A percentile compares a stretch with the other conserved stretches of the same genome.
Conservation (phyloP, 1,284 basidiomycete species). For the Cutaneotrichosporon mucoides region DNA sequence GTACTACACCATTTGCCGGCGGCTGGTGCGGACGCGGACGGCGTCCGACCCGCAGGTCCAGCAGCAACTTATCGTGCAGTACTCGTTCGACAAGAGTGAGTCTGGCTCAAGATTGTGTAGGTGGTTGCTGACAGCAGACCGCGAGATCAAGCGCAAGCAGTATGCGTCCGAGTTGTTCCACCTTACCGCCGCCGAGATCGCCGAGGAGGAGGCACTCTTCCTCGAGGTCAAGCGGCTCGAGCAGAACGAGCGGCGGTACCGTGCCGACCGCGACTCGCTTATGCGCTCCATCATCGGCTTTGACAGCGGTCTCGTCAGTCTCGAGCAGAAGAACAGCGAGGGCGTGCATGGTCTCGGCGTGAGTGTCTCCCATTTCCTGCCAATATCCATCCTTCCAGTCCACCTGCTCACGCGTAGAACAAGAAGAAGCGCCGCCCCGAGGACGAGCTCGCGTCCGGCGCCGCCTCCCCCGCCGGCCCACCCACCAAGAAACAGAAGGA, state of each 20-base stretch:
- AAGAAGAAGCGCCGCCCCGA: constrained; percentile 47
- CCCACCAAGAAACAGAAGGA: constrained; percentile 39
- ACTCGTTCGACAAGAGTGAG: constrained; percentile 78
- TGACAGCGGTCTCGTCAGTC: constrained; percentile 73
- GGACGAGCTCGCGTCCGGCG: constrained; percentile 24
- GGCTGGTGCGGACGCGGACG: constrained; percentile 76
- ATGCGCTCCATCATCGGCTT: constrained; percentile 77
- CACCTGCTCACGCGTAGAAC: constrained; percentile 17
- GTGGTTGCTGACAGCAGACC: constrained; percentile 55
- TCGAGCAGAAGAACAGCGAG: constrained; percentile 39
- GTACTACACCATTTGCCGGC: constrained; percentile 88
- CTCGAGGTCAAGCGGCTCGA: constrained; percentile 90
- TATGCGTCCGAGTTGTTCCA: constrained; percentile 81
- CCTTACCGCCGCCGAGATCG: constrained; percentile 81
- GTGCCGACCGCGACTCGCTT: constrained; percentile 83
- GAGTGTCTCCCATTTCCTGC: neutral
- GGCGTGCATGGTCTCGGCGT: constrained; percentile 46
- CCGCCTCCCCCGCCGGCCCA: constrained; percentile 22
- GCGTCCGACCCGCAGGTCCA: constrained; percentile 70
- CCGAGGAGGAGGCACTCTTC: constrained; percentile 94
- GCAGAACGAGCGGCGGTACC: constrained; percentile 84
- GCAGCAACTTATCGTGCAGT: constrained; percentile 63
- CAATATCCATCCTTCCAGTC: neutral
- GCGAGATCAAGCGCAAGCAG: constrained; percentile 82
- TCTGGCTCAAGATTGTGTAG: neutral